Conservation (phyloP, 2,329 filamentous ascomycete species). For the Aspergillus hiratsukae region DNA sequence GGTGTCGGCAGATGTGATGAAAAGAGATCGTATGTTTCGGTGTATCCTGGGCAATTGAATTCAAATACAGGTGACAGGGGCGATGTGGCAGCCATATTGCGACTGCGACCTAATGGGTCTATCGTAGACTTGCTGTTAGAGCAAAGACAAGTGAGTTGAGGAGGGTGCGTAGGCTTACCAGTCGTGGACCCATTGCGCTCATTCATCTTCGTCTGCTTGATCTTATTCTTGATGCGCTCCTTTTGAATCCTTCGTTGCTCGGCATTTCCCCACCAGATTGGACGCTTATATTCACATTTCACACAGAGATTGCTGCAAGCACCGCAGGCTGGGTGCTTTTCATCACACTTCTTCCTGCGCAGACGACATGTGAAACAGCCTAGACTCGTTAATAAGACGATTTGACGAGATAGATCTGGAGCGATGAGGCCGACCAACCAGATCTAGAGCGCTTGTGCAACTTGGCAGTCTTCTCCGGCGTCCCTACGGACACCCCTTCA, state of each 20-base stretch:
- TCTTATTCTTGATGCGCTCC: slow-evolving; percentile 93
- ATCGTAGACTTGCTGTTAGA: slow-evolving; percentile 4
- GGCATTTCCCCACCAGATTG: slow-evolving; percentile 95
- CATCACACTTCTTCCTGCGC: slow-evolving; percentile 66
- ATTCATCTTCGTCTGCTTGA: slow-evolving; percentile 91
- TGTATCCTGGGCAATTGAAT: slow-evolving; percentile 64
- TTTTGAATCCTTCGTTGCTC: slow-evolving; percentile 82
- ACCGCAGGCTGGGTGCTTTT: slow-evolving; percentile 59
- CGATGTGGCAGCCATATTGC: slow-evolving; percentile 42
- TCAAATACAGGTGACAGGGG: slow-evolving; percentile 62
- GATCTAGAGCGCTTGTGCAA: slow-evolving; percentile 93
- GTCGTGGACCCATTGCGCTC: slow-evolving; percentile 66
- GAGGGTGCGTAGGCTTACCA: slow-evolving; percentile 24
- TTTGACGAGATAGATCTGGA: not conserved
- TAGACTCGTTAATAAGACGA: slow-evolving; percentile 23
- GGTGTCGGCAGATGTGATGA: slow-evolving; percentile 41
- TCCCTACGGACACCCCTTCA: slow-evolving; percentile 46
- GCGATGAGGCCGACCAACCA: slow-evolving; percentile 56
- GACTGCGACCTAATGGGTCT: slow-evolving; percentile 14
- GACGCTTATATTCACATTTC: slow-evolving; percentile 91
- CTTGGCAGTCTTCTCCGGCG: slow-evolving; percentile 65
- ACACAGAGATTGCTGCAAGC: slow-evolving; percentile 71
- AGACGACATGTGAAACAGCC: slow-evolving; percentile 66
- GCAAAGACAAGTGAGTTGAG: not conserved
- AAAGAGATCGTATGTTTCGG: slow-evolving; percentile 41